These are phyloP conservation scores for Nicotiana otophora DNA, from an alignment of 257 asterid species.

Conservation along the genomic window DNA sequence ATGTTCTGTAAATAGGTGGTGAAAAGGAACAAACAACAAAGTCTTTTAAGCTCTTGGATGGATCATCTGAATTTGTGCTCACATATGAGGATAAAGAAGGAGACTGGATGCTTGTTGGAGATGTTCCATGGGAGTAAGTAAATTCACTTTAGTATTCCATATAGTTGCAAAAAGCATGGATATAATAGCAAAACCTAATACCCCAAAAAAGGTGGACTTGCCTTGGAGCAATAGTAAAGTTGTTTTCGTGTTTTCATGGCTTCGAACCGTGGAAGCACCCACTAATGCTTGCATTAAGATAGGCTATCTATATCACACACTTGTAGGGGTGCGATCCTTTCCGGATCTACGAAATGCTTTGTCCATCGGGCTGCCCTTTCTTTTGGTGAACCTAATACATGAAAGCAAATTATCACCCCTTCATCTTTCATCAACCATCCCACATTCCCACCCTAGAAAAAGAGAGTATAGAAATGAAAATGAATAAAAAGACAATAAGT, in stretches of 20 bases:
- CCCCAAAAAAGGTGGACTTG: background rate
- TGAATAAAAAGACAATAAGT: background rate
- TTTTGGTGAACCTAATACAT: background rate
- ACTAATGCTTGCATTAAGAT: too few species aligned
- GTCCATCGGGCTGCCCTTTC: too few species aligned
- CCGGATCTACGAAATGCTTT: rapidly evolving
- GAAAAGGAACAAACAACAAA: conserved; percentile 43
- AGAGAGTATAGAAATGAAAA: background rate
- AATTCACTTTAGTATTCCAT: background rate
- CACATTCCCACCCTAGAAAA: background rate
- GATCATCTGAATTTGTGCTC: conserved; percentile 68
- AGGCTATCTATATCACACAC: too few species aligned
- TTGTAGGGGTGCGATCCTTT: too few species aligned
- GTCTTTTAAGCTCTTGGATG: conserved; percentile 62
- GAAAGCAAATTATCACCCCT: background rate
- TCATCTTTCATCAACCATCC: background rate
- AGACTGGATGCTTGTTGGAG: conserved; percentile 93
- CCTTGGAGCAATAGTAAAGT: too few species aligned
- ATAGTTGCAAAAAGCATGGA: background rate
- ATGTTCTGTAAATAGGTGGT: conserved; percentile 29
- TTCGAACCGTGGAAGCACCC: too few species aligned
- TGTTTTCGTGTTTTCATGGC: too few species aligned
- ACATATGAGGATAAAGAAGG: conserved; percentile 87
- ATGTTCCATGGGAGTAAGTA: conserved; percentile 79
- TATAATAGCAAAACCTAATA: background rate